Evolutionary conservation across 306 rosid species (phyloP).

Genomic region (Sicyos baderoa): DNA sequence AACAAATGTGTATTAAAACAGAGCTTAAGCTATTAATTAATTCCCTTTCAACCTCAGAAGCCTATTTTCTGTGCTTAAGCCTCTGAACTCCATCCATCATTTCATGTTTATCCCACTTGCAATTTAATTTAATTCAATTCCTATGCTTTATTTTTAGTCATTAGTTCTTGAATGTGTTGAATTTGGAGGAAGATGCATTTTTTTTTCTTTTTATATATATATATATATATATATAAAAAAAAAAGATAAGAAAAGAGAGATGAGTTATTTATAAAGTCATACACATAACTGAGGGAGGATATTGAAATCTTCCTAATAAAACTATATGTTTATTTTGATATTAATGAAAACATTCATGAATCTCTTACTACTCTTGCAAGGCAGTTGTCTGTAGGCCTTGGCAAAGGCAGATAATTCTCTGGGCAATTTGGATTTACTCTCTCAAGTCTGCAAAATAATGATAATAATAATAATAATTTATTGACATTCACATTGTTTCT

Average conservation of each 20-base stretch:
- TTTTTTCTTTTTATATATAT: no score
- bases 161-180: no score
- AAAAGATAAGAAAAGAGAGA: neutral
- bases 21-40: slow-evolving; percentile 1
- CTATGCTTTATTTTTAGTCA: no score
- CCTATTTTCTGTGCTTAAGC: no score
- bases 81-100: no score
- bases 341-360: neutral
- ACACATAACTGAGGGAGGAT: neutral
- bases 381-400: slow-evolving; percentile 50
- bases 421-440: slow-evolving; percentile 39
- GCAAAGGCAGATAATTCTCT: slow-evolving; percentile 34
- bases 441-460: slow-evolving; percentile 36
- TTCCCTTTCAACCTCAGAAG: slow-evolving; percentile 11
- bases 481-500: no score
- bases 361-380: slow-evolving; percentile 42
- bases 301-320: slow-evolving; percentile 9
- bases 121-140: no score
- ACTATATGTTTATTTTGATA: neutral
- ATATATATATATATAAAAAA: no score
- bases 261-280: neutral
- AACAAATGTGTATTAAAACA: slow-evolving; percentile 1
- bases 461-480: no score
- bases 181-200: no score
- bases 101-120: no score